phyloP scores from a whole-genome alignment of 768 basidiomycete genomes.

The Coprinopsis sp. region DNA sequence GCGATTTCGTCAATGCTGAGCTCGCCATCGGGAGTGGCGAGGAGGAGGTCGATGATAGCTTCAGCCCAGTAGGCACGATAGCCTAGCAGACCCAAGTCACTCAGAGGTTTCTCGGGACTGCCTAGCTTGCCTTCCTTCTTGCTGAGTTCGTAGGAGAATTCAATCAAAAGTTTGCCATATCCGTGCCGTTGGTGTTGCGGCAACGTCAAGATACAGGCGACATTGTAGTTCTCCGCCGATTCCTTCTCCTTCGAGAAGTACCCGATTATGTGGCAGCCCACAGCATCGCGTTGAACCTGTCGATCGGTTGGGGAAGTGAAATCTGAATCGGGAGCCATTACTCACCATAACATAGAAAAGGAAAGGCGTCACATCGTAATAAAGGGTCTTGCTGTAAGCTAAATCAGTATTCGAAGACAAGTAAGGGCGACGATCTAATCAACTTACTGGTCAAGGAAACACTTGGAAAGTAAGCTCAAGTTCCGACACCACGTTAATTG shows the following conservation, averaged over 20 bases:
- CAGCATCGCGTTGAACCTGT: conserved; percentile 78
- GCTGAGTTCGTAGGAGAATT: conserved; percentile 96
- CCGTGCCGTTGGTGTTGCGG: conserved; percentile 97
- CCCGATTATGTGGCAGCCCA: conserved; percentile 91
- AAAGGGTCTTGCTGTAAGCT: conserved; percentile 80
- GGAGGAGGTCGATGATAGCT: conserved; percentile 85
- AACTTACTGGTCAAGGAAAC: conserved; percentile 95
- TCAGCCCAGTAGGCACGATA: conserved; percentile 98
- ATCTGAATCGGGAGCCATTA: conserved; percentile 6
- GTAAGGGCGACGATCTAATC: conserved; percentile 10
- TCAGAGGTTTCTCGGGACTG: conserved; percentile 95
- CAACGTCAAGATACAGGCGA: conserved; percentile 97
- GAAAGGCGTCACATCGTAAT: conserved; percentile 99
- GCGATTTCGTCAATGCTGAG: conserved; percentile 97
- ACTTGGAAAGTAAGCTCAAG: conserved; percentile 92
- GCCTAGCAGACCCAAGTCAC: conserved; percentile 86
- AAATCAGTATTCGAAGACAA: background rate
- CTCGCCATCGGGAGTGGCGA: conserved; percentile 70
- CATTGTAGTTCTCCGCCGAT: conserved; percentile 95
- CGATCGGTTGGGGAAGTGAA: conserved; percentile 10
- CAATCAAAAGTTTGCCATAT: conserved; percentile 92
- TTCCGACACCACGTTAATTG: conserved; percentile 97
- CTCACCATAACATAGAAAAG: conserved; percentile 98
- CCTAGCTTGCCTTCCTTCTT: conserved; percentile 95
- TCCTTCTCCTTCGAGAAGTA: conserved; percentile 99